phyloP scores from a whole-genome alignment of 345 rosid species.

The Salix suchowensis region DNA sequence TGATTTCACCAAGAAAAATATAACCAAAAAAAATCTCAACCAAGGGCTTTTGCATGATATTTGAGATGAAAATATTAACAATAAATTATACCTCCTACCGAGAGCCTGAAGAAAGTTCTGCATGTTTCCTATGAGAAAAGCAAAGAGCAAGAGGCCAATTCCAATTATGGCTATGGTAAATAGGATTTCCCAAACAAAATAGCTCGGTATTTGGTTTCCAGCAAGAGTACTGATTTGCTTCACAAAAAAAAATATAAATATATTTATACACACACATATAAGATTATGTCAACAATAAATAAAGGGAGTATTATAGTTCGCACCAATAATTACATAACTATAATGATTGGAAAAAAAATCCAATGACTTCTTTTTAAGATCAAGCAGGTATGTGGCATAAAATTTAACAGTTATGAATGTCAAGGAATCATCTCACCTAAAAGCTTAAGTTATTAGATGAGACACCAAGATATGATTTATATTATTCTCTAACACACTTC shows the following conservation, averaged over 20 bases:
- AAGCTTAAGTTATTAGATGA: too few relatives aligned
- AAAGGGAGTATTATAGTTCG: background rate
- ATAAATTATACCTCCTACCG: slow-evolving; percentile 53
- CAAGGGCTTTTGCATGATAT: background rate
- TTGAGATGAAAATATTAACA: background rate
- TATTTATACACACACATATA: background rate
- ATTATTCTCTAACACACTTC: too few relatives aligned
- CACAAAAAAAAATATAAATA: background rate
- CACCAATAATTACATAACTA: background rate
- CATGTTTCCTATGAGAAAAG: slow-evolving; percentile 90
- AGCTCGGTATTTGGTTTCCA: slow-evolving; percentile 83
- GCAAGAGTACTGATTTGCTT: slow-evolving; percentile 98
- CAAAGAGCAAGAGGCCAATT: slow-evolving; percentile 85
- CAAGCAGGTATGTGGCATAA: background rate
- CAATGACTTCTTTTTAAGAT: background rate
- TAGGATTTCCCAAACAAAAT: slow-evolving; percentile 68
- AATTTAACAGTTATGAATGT: background rate
- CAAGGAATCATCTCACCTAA: too few relatives aligned
- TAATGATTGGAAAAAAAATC: background rate
- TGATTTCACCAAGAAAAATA: background rate
- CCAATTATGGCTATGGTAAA: slow-evolving; percentile 81
- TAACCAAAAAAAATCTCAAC: background rate
- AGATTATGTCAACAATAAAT: background rate
- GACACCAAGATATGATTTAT: too few relatives aligned
- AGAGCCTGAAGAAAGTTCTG: slow-evolving; percentile 91